phyloP scores from a whole-genome alignment of 192 early-diverging fungal genomes.

The Coemansia interrupta region DNA sequence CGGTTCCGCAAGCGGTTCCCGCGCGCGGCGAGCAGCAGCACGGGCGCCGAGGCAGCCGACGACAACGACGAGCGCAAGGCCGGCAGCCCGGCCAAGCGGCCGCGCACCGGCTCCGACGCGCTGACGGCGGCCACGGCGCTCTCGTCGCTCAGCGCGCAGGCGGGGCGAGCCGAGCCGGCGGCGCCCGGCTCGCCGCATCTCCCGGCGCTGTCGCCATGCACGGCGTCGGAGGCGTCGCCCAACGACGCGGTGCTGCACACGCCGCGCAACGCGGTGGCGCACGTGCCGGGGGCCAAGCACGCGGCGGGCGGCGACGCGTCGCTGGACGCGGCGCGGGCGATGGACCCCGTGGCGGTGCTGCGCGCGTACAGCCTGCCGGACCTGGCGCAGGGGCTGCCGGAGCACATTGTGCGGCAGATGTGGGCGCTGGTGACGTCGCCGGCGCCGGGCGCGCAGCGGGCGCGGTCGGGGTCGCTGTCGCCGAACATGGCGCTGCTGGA shows the following conservation, averaged over 20 bases:
- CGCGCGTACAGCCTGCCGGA: slow-evolving; percentile 28
- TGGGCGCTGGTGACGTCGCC: slow-evolving; percentile 23
- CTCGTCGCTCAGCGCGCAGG: not conserved
- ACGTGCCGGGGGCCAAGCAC: not conserved
- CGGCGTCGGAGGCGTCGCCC: slow-evolving; percentile 16
- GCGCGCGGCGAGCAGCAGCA: not conserved
- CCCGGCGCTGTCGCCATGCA: slow-evolving; percentile 6
- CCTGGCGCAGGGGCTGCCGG: slow-evolving; percentile 25
- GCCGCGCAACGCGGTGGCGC: slow-evolving; percentile 6
- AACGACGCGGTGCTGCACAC: slow-evolving; percentile 14
- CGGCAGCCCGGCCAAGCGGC: not conserved
- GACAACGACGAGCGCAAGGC: not conserved
- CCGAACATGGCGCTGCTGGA: slow-evolving; percentile 28
- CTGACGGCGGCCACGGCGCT: not conserved
- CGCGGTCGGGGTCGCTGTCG: slow-evolving; percentile 6
- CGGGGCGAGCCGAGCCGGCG: not conserved
- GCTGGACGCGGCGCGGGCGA: not conserved
- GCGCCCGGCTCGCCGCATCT: not conserved
- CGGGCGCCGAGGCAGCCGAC: not conserved
- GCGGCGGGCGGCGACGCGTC: not conserved
- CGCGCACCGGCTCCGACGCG: not conserved
- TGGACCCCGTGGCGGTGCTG: slow-evolving; percentile 36
- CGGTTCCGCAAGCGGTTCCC: slow-evolving; percentile 50
- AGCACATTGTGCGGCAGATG: slow-evolving; percentile 27
- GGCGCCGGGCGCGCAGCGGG: slow-evolving; percentile 1